Conservation (phyloP, 495 filamentous ascomycete genomes). For the Penicillium desertorum region DNA sequence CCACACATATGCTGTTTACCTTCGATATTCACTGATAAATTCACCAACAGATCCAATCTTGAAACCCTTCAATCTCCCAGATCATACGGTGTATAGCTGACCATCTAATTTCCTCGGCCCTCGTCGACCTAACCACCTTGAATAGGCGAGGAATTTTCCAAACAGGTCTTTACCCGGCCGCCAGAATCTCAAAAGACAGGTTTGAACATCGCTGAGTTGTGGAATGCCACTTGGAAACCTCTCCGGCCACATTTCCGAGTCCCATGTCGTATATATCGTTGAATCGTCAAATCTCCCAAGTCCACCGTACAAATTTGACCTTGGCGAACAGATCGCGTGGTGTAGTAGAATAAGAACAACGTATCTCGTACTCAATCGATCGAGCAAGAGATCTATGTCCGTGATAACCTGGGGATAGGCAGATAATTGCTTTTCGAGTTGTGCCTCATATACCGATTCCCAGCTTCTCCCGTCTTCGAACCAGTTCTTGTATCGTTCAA, state of each 20-base stretch:
- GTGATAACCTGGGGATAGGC: neutral
- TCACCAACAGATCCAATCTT: neutral
- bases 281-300: neutral
- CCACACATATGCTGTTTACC: neutral
- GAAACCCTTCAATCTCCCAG: neutral
- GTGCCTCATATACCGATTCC: neutral
- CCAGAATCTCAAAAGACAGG: neutral
- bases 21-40: neutral
- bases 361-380: neutral
- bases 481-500: neutral
- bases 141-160: neutral
- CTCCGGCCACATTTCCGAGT: neutral
- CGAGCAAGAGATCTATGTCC: neutral
- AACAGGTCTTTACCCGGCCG: neutral
- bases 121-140: neutral
- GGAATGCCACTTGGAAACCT: neutral
- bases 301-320: neutral
- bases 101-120: neutral
- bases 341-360: neutral
- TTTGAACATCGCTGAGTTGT: neutral
- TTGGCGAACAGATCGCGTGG: neutral
- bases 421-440: neutral
- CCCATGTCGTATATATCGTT: neutral
- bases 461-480: neutral
- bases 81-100: neutral